A percentile compares a stretch with the other conserved stretches of the same genome.
Conservation (phyloP, 768 basidiomycete genomes). For the Daedaleopsis sinensis region DNA sequence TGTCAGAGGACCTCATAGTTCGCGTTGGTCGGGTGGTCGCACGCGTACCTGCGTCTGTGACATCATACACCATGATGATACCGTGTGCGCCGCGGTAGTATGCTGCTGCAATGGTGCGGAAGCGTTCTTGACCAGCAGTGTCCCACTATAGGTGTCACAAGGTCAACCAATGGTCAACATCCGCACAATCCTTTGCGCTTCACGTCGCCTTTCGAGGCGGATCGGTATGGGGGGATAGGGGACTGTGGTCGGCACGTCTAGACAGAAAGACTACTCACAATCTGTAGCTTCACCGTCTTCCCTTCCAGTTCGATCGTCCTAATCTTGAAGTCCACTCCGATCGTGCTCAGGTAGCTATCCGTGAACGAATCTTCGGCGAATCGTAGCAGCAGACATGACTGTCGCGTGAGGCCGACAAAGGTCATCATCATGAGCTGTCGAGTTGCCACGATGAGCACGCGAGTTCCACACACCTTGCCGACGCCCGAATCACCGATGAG, state of each 20-base stretch:
- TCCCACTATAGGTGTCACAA: slow-evolving; percentile 78
- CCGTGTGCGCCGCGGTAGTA: slow-evolving; percentile 99
- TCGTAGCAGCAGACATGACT: slow-evolving; percentile 91
- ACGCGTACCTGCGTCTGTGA: slow-evolving; percentile 84
- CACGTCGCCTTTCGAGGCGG: no score
- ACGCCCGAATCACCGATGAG: slow-evolving; percentile 97
- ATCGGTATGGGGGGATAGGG: background rate
- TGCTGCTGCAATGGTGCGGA: slow-evolving; percentile 97
- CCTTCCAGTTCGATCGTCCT: slow-evolving; percentile 98
- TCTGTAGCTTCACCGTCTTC: slow-evolving; percentile 98
- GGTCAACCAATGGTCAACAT: no score
- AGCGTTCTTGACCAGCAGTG: slow-evolving; percentile 97
- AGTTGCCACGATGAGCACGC: slow-evolving; percentile 7
- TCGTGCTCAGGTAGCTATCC: slow-evolving; percentile 96
- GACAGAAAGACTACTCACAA: slow-evolving; percentile 64
- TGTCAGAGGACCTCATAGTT: background rate
- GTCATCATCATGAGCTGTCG: background rate
- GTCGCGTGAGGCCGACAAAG: slow-evolving; percentile 22
- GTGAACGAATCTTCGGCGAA: slow-evolving; percentile 98
- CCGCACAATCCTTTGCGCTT: no score
- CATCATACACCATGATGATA: slow-evolving; percentile 98
- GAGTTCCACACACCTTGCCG: slow-evolving; percentile 63
- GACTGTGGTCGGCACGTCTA: background rate
- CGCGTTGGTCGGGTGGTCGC: background rate
- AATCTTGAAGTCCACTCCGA: slow-evolving; percentile 99